Conservation (phyloP, 1,284 basidiomycete species). For the Schizophyllum amplum region DNA sequence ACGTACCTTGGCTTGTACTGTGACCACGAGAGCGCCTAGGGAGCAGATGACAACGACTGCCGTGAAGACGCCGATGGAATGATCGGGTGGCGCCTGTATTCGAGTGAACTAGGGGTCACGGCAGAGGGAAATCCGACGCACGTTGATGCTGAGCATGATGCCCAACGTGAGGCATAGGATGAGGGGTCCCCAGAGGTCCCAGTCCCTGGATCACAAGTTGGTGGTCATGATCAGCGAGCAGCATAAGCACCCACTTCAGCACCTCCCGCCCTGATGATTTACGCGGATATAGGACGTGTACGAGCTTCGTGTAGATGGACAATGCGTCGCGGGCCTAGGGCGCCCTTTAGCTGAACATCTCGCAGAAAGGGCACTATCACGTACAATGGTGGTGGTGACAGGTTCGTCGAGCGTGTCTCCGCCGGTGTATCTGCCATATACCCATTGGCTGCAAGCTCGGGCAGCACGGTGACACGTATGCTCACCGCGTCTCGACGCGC, state of each 20-base stretch:
- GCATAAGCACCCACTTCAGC: conserved; percentile 42
- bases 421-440: conserved; percentile 55
- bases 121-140: conserved; percentile 27
- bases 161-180: conserved; percentile 80
- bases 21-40: conserved; percentile 82
- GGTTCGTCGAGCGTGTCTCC: conserved; percentile 89
- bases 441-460: background rate
- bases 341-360: background rate
- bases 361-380: background rate
- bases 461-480: conserved; percentile 24
- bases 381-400: conserved; percentile 78
- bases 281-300: conserved; percentile 88
- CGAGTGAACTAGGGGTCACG: conserved; percentile 4
- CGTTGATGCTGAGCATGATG: conserved; percentile 85
- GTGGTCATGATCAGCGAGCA: background rate
- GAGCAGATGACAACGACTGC: conserved; percentile 89
- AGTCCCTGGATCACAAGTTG: conserved; percentile 51
- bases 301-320: conserved; percentile 86
- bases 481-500: conserved; percentile 71
- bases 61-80: conserved; percentile 86
- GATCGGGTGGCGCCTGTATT: conserved; percentile 73
- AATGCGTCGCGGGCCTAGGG: conserved; percentile 78
- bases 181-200: conserved; percentile 95
- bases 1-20: conserved; percentile 81
- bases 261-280: conserved; percentile 72